A percentile compares a stretch with the other conserved stretches of the same genome.
phyloP scores from a whole-genome alignment of 805 yeast genomes.

The Barnettozyma pratensis region DNA sequence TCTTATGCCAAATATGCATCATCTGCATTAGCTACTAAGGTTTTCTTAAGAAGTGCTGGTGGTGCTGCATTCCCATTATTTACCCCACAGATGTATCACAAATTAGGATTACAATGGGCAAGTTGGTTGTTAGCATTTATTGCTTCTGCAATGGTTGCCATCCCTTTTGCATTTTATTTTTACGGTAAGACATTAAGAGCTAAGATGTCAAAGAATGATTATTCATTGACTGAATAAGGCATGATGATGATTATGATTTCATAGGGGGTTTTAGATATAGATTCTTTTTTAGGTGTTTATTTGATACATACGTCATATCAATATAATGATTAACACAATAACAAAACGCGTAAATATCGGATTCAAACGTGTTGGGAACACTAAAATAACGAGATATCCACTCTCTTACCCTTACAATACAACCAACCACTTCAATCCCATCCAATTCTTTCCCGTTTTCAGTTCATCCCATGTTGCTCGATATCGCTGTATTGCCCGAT shows the following conservation, averaged over 20 bases:
- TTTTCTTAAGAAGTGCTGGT: constrained; percentile 73
- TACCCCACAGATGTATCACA: constrained; percentile 75
- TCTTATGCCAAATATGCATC: constrained; percentile 82
- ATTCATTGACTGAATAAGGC: constrained; percentile 26
- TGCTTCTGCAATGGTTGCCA: constrained; percentile 66
- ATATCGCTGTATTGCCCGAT: not conserved
- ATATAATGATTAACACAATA: not conserved
- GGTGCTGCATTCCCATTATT: constrained; percentile 86
- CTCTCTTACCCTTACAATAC: no score
- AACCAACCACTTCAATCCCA: no score
- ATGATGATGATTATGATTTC: no score
- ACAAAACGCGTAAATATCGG: not conserved
- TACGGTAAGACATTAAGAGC: constrained; percentile 62
- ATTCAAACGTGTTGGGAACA: no score
- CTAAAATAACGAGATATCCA: no score
- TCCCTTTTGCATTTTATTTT: constrained; percentile 67
- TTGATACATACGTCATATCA: no score
- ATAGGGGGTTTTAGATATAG: not conserved
- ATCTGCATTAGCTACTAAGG: constrained; percentile 76
- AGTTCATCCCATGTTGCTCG: not conserved
- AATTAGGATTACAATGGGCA: constrained; percentile 75
- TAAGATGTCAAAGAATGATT: constrained; percentile 64
- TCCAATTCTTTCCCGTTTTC: no score
- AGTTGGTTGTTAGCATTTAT: constrained; percentile 73
- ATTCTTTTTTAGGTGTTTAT: not conserved